A percentile compares a stretch with the other conserved stretches of the same genome.
These are phyloP conservation scores for Xylaria sp. DNA, from an alignment of 2,329 filamentous ascomycete genomes.

Conservation along the genomic window DNA sequence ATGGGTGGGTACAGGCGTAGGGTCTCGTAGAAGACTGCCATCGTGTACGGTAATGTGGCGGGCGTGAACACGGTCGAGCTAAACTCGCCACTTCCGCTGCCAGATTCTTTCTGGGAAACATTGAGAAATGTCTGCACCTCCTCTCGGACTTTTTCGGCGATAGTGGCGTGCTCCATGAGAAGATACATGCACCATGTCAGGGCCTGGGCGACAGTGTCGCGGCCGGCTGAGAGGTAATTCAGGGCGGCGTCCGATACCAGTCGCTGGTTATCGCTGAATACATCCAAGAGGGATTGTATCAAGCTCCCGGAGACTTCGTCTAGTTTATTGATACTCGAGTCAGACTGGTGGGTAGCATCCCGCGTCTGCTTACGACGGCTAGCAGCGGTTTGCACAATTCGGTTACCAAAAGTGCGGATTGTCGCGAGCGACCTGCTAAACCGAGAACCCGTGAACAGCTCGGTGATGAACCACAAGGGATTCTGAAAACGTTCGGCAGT, in stretches of 20 bases:
- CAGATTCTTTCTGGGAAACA: constrained; percentile 1
- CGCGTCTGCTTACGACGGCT: constrained; percentile 39
- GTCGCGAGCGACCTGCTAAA: constrained; percentile 53
- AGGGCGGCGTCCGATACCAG: constrained; percentile 66
- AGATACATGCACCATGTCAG: constrained; percentile 67
- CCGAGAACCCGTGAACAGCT: constrained; percentile 51
- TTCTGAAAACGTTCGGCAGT: constrained; percentile 68
- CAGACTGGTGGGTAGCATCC: constrained; percentile 4
- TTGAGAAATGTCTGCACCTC: constrained; percentile 42
- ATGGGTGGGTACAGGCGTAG: constrained; percentile 66
- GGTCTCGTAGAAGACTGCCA: constrained; percentile 64
- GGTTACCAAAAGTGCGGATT: constrained; percentile 58
- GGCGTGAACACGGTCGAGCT: constrained; percentile 45
- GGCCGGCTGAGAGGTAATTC: constrained; percentile 66
- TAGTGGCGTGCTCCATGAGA: constrained; percentile 54
- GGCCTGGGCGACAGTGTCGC: constrained; percentile 67
- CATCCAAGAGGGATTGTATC: constrained; percentile 62
- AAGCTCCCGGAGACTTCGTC: constrained; percentile 56
- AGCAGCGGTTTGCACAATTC: constrained; percentile 59
- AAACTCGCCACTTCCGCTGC: constrained; percentile 7
- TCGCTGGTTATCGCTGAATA: constrained; percentile 53
- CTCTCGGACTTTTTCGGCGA: constrained; percentile 44
- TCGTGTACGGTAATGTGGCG: constrained; percentile 54
- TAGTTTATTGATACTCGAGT: constrained; percentile 33
- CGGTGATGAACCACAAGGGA: constrained; percentile 63